Base-by-base conservation (phyloP, 2,329 filamentous ascomycete genomes). In the Colletotrichum trifolii region DNA sequence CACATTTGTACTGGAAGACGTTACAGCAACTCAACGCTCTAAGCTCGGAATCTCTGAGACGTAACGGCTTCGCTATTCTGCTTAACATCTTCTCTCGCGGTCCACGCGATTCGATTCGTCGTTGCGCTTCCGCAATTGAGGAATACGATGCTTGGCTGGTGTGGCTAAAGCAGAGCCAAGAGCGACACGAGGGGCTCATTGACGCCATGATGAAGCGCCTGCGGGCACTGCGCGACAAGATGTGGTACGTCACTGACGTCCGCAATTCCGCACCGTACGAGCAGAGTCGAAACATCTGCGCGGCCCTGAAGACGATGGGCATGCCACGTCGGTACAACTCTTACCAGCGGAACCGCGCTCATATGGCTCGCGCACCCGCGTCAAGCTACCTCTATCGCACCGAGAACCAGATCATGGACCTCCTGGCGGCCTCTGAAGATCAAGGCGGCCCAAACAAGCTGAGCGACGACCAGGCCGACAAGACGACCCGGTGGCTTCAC, bases 231-330 rank as follows among this genome's bases (percentile, higher is more conserved):
- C 88, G 96, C 46, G 92, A 97, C 75, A 98, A 98, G 82, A 97
- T 98, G 92, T 99, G 96, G 96, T 99, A 97, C 75, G 92, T 96
- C 66, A 95, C 92, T 1, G 94, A 97, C 75, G 94, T 98, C 35
- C 91, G 93, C 67, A 94, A 95, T 71, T 97, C 96, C 4, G 91
- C 89, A 53, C 88, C 89, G 9, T 98, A 97, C 72, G 92, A 96
- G 66, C 91, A 96, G 70, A 93, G 93, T 43, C 90, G 90, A 64
- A 93, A 95, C 69, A 90, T 98, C 50, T 92, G 94, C 6, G 86
- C 92, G 65, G 96, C 95, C 5, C 81, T 99, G 54, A 96, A 96
- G 77, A 93, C 91, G 8, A 98, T 99, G 96, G 91, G 90, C 67
- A 81, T 88, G 77, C 83, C 88, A 67, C 83, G 88, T 64, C 83